Conservation (phyloP, 1,139 yeast species). For the Yamadazyma mexicana region DNA sequence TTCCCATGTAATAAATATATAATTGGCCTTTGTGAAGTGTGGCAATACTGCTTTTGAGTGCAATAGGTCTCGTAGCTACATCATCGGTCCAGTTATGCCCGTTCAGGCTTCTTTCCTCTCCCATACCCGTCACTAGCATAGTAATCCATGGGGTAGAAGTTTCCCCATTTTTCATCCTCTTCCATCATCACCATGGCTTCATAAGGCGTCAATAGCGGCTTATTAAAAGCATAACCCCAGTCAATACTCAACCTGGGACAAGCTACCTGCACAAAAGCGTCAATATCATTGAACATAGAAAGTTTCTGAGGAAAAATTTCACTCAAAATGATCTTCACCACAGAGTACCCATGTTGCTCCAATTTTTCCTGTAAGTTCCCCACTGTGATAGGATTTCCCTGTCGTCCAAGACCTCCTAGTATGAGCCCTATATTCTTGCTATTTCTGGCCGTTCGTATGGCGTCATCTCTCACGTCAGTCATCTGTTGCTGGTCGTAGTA, state of each 20-base stretch:
- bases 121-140: constrained; percentile 92
- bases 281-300: constrained; percentile 92
- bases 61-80: no score
- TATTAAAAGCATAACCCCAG: constrained; percentile 97
- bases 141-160: constrained; percentile 92
- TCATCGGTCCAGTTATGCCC: neutral
- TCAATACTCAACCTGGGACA: constrained; percentile 96
- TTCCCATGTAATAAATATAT: no score
- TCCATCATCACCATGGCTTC: constrained; percentile 91
- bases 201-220: constrained; percentile 91
- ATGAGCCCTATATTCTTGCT: constrained; percentile 81
- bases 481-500: constrained; percentile 84
- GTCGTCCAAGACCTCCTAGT: constrained; percentile 95
- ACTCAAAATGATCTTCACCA: constrained; percentile 80
- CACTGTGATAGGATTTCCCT: constrained; percentile 83
- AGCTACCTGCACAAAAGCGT: constrained; percentile 95
- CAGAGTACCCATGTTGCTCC: constrained; percentile 55
- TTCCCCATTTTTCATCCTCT: constrained; percentile 67
- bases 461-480: constrained; percentile 71
- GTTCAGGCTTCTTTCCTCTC: constrained; percentile 69
- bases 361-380: constrained; percentile 60
- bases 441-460: constrained; percentile 57
- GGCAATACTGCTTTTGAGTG: no score
- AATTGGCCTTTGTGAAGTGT: no score
- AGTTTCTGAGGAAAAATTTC: constrained; percentile 93